Percentiles rank a stretch among this genome's conserved stretches.
Conservation (phyloP, 2,329 filamentous ascomycete genomes). For the Lecanosticta acicola region DNA sequence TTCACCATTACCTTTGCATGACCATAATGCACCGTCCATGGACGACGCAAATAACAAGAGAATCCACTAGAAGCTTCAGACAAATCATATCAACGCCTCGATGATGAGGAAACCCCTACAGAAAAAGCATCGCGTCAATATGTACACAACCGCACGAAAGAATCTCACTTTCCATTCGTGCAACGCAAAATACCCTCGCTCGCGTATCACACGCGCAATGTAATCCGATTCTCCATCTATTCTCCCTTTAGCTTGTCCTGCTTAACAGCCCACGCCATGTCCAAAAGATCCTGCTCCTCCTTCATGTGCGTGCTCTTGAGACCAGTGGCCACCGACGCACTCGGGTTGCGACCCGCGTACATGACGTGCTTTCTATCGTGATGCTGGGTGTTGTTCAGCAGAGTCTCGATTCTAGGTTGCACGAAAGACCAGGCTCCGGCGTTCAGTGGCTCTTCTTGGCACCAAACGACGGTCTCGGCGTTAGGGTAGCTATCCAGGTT, state of each 20-base stretch:
- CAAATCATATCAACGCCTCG: neutral
- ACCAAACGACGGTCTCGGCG: slow-evolving; percentile 95
- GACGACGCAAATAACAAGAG: neutral
- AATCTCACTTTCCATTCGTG: slow-evolving; percentile 1
- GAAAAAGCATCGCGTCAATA: neutral
- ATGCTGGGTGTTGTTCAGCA: slow-evolving; percentile 86
- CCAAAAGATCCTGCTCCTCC: slow-evolving; percentile 82
- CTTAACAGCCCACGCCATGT: slow-evolving; percentile 57
- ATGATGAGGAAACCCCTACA: neutral
- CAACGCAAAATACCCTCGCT: neutral
- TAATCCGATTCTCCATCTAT: slow-evolving; percentile 33
- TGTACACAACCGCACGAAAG: slow-evolving; percentile 3
- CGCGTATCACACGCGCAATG: neutral
- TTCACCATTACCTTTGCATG: neutral
- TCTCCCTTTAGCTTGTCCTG: slow-evolving; percentile 64
- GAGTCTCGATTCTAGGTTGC: slow-evolving; percentile 94
- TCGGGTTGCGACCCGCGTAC: slow-evolving; percentile 92
- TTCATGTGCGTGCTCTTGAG: slow-evolving; percentile 81
- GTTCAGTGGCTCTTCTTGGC: slow-evolving; percentile 95
- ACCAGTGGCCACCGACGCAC: slow-evolving; percentile 88
- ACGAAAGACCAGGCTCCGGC: slow-evolving; percentile 94
- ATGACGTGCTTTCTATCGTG: slow-evolving; percentile 94
- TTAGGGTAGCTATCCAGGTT: slow-evolving; percentile 97
- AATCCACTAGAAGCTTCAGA: neutral
- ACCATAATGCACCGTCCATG: neutral